Conservation (phyloP, 1,139 yeast genomes). For the Geotrichum phurueaensis region DNA sequence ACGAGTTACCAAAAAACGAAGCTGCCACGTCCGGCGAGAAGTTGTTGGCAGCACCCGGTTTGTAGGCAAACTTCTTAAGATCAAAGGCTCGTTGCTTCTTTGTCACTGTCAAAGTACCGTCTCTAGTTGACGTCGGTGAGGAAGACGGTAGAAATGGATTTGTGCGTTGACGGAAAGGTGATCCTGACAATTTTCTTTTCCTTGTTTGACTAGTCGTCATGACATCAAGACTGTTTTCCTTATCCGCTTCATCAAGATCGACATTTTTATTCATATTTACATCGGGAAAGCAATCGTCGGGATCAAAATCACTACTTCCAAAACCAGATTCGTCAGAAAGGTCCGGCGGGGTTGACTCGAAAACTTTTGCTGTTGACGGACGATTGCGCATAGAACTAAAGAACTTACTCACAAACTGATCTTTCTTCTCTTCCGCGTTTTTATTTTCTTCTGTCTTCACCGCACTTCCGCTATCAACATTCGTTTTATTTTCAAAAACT, state of each 20-base stretch:
- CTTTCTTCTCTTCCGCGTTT: neutral
- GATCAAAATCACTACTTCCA: neutral
- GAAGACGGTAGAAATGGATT: neutral
- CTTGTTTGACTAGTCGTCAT: neutral
- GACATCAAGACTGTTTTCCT: neutral
- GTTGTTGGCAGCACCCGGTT: neutral
- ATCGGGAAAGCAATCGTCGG: neutral
- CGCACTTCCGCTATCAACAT: neutral
- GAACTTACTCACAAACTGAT: slow-evolving; percentile 9
- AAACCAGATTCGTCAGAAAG: neutral
- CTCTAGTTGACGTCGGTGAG: neutral
- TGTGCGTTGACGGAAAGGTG: neutral
- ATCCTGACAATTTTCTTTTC: neutral
- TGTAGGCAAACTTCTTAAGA: neutral
- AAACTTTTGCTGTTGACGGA: neutral
- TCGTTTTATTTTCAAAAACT: neutral
- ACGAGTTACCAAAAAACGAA: neutral
- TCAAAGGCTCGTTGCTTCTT: neutral
- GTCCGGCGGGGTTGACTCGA: neutral
- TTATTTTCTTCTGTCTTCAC: neutral
- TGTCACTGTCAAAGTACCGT: neutral
- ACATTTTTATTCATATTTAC: neutral
- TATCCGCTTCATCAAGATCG: neutral
- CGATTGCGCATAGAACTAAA: neutral
- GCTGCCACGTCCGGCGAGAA: neutral